Conservation (phyloP, 2,329 filamentous ascomycete genomes). For the Cytospora chrysosperma region DNA sequence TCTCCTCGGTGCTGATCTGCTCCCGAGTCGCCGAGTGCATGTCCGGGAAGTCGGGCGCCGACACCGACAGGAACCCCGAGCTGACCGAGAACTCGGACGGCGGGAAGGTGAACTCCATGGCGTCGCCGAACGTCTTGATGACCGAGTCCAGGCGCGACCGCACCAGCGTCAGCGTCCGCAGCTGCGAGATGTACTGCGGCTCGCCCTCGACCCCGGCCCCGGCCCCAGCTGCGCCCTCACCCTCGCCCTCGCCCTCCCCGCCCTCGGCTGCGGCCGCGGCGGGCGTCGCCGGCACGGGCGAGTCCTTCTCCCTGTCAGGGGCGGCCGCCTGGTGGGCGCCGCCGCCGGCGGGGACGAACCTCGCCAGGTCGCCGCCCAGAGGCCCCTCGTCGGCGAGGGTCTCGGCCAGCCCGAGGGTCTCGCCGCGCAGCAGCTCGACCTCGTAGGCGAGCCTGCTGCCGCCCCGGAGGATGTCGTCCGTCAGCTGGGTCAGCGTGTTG, state of each 20-base stretch:
- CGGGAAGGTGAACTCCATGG: constrained; percentile 92
- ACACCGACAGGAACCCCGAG: constrained; percentile 86
- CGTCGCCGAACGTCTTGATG: constrained; percentile 87
- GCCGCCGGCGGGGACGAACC: constrained; percentile 63
- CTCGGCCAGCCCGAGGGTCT: constrained; percentile 78
- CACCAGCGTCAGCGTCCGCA: constrained; percentile 80
- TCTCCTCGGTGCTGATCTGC: constrained; percentile 74
- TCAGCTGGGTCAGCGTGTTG: constrained; percentile 79
- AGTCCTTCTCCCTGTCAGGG: constrained; percentile 20
- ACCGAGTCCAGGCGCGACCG: constrained; percentile 83
- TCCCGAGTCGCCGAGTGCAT: constrained; percentile 42
- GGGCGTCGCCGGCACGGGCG: constrained; percentile 22
- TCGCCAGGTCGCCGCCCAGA: constrained; percentile 68
- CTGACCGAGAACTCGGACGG: constrained; percentile 82
- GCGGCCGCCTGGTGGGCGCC: constrained; percentile 29
- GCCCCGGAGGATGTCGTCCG: constrained; percentile 90
- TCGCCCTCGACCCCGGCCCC: constrained; percentile 38
- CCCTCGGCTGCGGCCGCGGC: neutral
- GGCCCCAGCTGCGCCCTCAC: neutral
- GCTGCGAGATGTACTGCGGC: constrained; percentile 69
- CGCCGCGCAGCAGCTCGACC: constrained; percentile 88
- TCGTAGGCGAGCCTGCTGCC: constrained; percentile 89
- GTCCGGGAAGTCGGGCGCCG: constrained; percentile 63
- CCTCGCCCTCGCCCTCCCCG: neutral
- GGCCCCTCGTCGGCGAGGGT: constrained; percentile 62